These are phyloP conservation scores for Acanthamoeba healyi DNA, from an alignment of 208 protist species.

Conservation along the genomic window DNA sequence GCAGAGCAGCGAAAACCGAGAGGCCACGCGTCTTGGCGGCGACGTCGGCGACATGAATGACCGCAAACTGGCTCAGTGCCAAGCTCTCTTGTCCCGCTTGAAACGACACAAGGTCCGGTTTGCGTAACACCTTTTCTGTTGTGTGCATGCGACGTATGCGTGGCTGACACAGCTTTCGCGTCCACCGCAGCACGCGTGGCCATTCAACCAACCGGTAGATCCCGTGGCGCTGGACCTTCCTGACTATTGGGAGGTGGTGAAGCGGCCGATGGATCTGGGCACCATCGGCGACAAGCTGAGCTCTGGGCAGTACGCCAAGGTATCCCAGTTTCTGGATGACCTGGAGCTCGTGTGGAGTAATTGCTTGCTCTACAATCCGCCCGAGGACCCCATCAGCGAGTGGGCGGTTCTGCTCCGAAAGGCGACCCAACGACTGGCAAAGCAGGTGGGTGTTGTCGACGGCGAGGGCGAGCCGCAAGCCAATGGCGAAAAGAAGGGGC, in stretches of 20 bases:
- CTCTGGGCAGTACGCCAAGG: slow-evolving; percentile 53
- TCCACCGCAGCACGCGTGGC: slow-evolving; percentile 78
- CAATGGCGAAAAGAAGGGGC: neutral
- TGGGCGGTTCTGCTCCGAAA: neutral
- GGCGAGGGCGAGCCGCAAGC: neutral
- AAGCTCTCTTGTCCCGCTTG: no score
- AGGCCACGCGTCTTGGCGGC: no score
- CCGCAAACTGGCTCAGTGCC: no score
- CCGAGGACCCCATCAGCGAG: slow-evolving; percentile 41
- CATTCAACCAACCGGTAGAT: slow-evolving; percentile 89
- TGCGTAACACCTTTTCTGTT: no score
- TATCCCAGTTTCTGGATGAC: slow-evolving; percentile 71
- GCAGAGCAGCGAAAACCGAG: no score
- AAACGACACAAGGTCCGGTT: no score
- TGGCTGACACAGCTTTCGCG: neutral
- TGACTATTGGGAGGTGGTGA: slow-evolving; percentile 89
- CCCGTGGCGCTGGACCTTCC: slow-evolving; percentile 86
- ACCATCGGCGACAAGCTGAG: slow-evolving; percentile 81
- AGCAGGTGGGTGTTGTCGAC: neutral
- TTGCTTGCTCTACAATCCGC: slow-evolving; percentile 79
- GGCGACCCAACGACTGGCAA: neutral
- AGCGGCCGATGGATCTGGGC: slow-evolving; percentile 89
- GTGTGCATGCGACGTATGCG: neutral
- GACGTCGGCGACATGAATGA: no score
- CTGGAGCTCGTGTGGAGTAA: slow-evolving; percentile 78